Evolutionary conservation across 164 flowering plant species (phyloP).

Genomic region (Piper betle): DNA sequence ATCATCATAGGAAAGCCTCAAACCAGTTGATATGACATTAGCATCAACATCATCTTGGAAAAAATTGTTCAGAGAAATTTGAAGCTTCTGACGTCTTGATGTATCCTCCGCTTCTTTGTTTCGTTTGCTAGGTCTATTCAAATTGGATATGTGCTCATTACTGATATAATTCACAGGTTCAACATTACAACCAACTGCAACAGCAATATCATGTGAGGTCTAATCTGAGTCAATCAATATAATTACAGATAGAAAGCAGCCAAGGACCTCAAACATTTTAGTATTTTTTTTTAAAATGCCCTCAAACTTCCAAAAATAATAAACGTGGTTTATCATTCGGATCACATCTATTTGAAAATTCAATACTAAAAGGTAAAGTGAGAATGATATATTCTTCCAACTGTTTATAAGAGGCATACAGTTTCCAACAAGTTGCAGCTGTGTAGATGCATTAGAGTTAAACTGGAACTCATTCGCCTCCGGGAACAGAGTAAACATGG

Average conservation of each 20-base stretch:
- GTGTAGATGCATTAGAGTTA: slow-evolving; percentile 38
- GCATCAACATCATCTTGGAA: slow-evolving; percentile 47
- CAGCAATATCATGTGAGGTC: slow-evolving; percentile 18
- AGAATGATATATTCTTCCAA: too few species aligned
- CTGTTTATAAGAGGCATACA: slow-evolving; percentile 24
- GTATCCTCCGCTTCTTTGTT: slow-evolving; percentile 46
- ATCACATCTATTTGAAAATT: too few species aligned
- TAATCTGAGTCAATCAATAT: not conserved
- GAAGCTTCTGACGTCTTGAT: slow-evolving; percentile 48
- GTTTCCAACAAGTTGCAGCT: slow-evolving; percentile 61
- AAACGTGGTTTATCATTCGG: too few species aligned
- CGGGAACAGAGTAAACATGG: slow-evolving; percentile 27
- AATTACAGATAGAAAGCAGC: not conserved
- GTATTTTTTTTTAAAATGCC: too few species aligned
- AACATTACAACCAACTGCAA: slow-evolving; percentile 39
- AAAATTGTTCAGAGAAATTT: slow-evolving; percentile 46
- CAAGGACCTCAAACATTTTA: too few species aligned
- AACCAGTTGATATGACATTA: slow-evolving; percentile 70
- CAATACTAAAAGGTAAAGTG: too few species aligned
- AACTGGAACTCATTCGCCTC: slow-evolving; percentile 39
- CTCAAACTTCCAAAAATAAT: too few species aligned
- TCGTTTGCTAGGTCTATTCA: slow-evolving; percentile 34
- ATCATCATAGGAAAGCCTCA: slow-evolving; percentile 72
- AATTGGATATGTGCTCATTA: slow-evolving; percentile 33
- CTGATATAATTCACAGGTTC: slow-evolving; percentile 57